Evolutionary conservation across 768 basidiomycete genomes (phyloP), one percentile per base, ranked within the genome.

Genomic region (Tubosaeta brunneosetosa): DNA sequence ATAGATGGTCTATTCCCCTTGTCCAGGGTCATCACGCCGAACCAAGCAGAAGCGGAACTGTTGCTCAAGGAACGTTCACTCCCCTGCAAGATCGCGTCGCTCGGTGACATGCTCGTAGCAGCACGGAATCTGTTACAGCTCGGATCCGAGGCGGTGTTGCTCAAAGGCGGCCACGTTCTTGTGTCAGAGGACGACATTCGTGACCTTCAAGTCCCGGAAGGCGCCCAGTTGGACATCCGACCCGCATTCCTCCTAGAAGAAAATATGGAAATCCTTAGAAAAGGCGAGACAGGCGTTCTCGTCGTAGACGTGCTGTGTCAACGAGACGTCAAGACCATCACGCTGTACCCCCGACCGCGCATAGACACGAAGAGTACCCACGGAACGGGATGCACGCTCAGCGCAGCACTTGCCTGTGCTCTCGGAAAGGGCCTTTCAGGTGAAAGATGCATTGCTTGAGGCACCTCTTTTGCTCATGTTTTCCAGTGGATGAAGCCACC

Each of bases 321-420:
- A 25, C 56, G 51, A 2, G 48, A 51, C 34, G 55, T 64, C 42
- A 65, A 70, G 13, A 57, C 59, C 4, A 69, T 69, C 31, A 79
- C 79, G 2, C 47, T 90, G 16, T 86, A 83, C 54, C 73, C 81
- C 17, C 77, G 81, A 7, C 84, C 86, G 2, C 72, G 80, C 13
- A 70, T 91, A 19, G 73, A 84, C 13, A 83, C 88, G 6, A 77
- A 70, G 32, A 90, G 76, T 58, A 97, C 93, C 0, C 94, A 95
- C 63, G 94, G 94, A 1, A 97, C 94, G 0, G 94, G 93, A 2
- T 97, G 93, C 66, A 97, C 94, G 0, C 74, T 97, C n/a, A 86
- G 84, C 42, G 84, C 93, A 0, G 89, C 91, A 0, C 77, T 95
- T 16, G 85, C 85, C 2, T 83, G 82, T 50, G 75, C 75, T 6